Evolutionary conservation across 371 early-diverging fungal species (phyloP).

Genomic region (Mycotypha africana): DNA sequence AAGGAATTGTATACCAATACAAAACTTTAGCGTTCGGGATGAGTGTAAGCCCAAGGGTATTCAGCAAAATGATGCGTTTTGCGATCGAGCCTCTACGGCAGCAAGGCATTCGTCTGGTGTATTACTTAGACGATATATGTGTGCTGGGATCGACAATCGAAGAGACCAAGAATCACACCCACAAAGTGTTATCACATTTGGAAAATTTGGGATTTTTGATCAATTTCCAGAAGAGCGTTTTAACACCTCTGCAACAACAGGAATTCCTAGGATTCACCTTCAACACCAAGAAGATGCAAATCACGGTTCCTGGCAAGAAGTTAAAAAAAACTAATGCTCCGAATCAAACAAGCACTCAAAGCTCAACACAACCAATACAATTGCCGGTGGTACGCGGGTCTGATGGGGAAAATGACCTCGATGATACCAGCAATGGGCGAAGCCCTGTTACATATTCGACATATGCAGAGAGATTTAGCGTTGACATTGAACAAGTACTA

Average conservation of each 20-base stretch:
- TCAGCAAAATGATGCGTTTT: neutral
- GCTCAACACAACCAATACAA: neutral
- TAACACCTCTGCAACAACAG: constrained; percentile 4
- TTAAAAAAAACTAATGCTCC: neutral
- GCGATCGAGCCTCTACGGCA: constrained; percentile 1
- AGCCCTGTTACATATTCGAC: no score
- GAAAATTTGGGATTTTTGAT: constrained; percentile 5
- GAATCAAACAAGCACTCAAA: neutral
- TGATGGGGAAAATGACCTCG: constrained; percentile 1
- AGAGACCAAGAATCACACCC: neutral
- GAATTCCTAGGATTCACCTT: constrained; percentile 8
- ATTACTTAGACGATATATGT: constrained; percentile 12
- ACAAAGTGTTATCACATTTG: neutral
- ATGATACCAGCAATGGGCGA: neutral
- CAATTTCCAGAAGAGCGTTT: constrained; percentile 4
- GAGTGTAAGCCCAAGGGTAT: constrained; percentile 4
- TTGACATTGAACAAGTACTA: no score
- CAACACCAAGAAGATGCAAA: constrained; percentile 5
- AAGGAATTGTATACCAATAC: constrained; percentile 9
- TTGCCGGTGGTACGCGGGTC: neutral
- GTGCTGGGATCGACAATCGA: neutral
- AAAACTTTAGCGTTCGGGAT: constrained; percentile 7
- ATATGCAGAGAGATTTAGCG: no score
- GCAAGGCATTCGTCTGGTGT: constrained; percentile 3
- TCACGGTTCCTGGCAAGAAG: neutral